Evolutionary conservation across 108 stramenopile genomes (phyloP), one percentile per base, ranked within the genome.

Genomic region (Schizochytrium sp.): DNA sequence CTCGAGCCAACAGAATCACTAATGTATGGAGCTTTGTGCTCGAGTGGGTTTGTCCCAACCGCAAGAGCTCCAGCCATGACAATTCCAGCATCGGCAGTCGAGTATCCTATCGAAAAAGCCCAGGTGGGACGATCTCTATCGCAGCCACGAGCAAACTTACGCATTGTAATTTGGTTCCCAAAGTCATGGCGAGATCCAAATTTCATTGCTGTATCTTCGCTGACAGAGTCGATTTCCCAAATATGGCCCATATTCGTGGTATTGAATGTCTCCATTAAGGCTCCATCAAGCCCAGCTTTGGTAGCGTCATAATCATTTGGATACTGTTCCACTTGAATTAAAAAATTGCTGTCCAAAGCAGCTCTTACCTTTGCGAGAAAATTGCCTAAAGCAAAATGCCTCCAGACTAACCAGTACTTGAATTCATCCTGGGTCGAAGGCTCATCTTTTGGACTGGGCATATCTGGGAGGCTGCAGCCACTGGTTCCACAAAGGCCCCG

Each of bases 161-260:
- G 87, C 59, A 88, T 88, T 10, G 60, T 88, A 28, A 88, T 41
- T 45, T 88, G 87, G 87, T 88, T 88, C 40, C 44, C 87, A 58
- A 88, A 61, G 58, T 88, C 87, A 57, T 61, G 44, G 28, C 17
- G 87, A 13, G 57, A 61, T 8, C 59, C 13, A 40, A 61, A 88
- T 60, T 88, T 57, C 87, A 88, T 88, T 5, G 44, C 87, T 44
- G 41, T 88, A 44, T 58, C 3, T 10, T n/a, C 41, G 60, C 87
- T 88, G 17, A 88, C 87, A 8, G 59, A 61, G 87, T 88, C 87
- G n/a, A 88, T 88, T 3, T 88, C 87, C 87, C 87, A 88, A 15
- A 61, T 61, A 44, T 58, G 40, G 87, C 59, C 45, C 87, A 88
- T 88, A 5, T 44, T 60, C 10, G 40, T 12, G 0, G 10, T 4